These are phyloP conservation scores for Fusarium devonianum DNA, from an alignment of 2,329 filamentous ascomycete species.

Conservation along the genomic window DNA sequence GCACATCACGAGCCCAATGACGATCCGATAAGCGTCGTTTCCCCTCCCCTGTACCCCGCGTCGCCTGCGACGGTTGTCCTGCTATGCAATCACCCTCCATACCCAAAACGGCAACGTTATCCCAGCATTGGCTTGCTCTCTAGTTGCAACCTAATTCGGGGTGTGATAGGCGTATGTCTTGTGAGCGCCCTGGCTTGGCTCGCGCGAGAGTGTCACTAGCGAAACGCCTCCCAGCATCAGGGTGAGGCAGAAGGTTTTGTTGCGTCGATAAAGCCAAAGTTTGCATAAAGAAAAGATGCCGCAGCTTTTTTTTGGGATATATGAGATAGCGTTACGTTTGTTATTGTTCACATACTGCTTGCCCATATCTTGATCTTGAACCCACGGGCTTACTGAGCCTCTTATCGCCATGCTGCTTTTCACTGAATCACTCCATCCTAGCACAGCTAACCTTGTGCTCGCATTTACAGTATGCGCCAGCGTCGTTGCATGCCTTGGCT, in stretches of 20 bases:
- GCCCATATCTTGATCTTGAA: no score
- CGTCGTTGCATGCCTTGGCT: constrained; percentile 19
- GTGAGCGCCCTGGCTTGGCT: background rate
- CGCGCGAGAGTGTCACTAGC: background rate
- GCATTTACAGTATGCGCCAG: constrained; percentile 9
- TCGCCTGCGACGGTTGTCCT: no score
- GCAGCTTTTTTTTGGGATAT: constrained; percentile 7
- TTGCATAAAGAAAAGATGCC: constrained; percentile 27
- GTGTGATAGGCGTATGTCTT: constrained; percentile 18
- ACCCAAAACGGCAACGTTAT: constrained; percentile 31
- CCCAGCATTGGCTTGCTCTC: constrained; percentile 13
- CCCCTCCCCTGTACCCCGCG: constrained; percentile 26
- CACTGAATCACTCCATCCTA: constrained; percentile 11
- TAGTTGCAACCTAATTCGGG: constrained; percentile 24
- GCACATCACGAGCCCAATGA: constrained; percentile 16
- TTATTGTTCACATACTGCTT: no score
- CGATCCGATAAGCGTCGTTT: constrained; percentile 26
- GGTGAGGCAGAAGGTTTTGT: background rate
- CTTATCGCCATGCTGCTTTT: constrained; percentile 26
- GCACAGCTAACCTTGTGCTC: constrained; percentile 12
- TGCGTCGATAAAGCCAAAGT: background rate
- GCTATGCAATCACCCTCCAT: constrained; percentile 6
- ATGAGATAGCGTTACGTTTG: background rate
- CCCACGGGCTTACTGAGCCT: no score
- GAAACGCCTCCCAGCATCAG: background rate